A percentile compares a stretch with the other conserved stretches of the same genome.
Evolutionary conservation across 768 basidiomycete genomes (phyloP).

Genomic region (Floccularia luteovirens): DNA sequence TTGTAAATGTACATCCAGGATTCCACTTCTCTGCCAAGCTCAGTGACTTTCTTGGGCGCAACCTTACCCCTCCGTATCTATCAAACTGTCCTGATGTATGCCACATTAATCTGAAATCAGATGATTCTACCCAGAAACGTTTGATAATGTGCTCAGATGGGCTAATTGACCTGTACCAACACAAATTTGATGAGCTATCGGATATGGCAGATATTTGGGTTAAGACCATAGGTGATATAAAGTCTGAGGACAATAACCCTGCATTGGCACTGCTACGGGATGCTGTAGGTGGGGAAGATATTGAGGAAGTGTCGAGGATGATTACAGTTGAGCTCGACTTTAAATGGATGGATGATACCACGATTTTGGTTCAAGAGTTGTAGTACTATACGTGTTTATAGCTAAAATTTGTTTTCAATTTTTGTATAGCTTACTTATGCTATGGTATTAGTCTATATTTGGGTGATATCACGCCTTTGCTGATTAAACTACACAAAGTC

Average conservation of each 20-base stretch:
- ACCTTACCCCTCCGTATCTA: conserved; percentile 46
- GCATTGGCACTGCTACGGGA: conserved; percentile 36
- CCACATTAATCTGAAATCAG: conserved; percentile 24
- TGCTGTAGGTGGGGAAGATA: conserved; percentile 34
- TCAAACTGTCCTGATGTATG: conserved; percentile 33
- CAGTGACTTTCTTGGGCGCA: conserved; percentile 34
- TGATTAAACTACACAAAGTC: no score
- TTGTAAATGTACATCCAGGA: conserved; percentile 30
- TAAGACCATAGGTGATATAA: conserved; percentile 16
- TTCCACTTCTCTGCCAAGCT: conserved; percentile 27
- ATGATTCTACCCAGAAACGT: conserved; percentile 16
- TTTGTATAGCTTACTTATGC: not conserved
- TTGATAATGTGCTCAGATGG: conserved; percentile 49
- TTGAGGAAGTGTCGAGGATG: conserved; percentile 31
- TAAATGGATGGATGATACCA: conserved; percentile 56
- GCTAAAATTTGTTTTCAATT: not conserved
- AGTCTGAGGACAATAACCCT: conserved; percentile 15
- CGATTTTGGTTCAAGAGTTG: conserved; percentile 32
- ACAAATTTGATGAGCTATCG: conserved; percentile 18
- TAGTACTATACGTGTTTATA: conserved; percentile 6
- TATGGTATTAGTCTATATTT: no score
- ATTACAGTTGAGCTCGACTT: conserved; percentile 39
- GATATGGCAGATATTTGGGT: conserved; percentile 27
- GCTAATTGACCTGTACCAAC: conserved; percentile 35
- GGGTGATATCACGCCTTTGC: no score